These are phyloP conservation scores for Elasticomyces elasticus DNA, from an alignment of 495 filamentous ascomycete genomes.

Conservation along the genomic window DNA sequence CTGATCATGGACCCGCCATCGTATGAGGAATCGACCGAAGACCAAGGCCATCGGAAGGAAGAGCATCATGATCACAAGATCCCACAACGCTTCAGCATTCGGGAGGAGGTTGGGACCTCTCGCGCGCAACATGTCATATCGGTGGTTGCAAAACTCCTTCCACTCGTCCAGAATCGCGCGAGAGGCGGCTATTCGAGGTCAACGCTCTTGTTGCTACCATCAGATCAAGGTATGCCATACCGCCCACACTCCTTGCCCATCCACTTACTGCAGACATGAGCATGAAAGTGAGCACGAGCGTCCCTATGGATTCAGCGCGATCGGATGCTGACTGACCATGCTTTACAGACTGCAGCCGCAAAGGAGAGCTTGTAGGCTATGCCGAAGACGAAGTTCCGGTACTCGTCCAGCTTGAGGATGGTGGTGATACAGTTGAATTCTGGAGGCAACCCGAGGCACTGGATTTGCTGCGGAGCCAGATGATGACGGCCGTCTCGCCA, in stretches of 20 bases:
- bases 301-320: not conserved
- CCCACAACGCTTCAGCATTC: constrained; percentile 6
- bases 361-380: constrained; percentile 5
- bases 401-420: constrained; percentile 13
- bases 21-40: constrained; percentile 5
- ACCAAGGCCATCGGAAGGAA: not conserved
- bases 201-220: constrained; percentile 13
- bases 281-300: not conserved
- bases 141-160: constrained; percentile 7
- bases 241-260: too few species aligned
- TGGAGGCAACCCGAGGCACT: constrained; percentile 14
- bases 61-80: not conserved
- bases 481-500: constrained; percentile 4
- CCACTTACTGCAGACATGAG: too few species aligned
- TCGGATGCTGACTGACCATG: not conserved
- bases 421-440: constrained; percentile 8
- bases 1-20: not conserved
- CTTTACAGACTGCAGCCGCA: not conserved
- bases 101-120: constrained; percentile 11
- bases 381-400: constrained; percentile 7
- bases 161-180: constrained; percentile 6
- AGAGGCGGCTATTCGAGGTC: constrained; percentile 4
- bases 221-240: constrained; percentile 8
- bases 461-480: constrained; percentile 7
- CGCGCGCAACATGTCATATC: constrained; percentile 13